Evolutionary conservation across 768 basidiomycete species (phyloP).

Genomic region (Psilocybe tampanensis): DNA sequence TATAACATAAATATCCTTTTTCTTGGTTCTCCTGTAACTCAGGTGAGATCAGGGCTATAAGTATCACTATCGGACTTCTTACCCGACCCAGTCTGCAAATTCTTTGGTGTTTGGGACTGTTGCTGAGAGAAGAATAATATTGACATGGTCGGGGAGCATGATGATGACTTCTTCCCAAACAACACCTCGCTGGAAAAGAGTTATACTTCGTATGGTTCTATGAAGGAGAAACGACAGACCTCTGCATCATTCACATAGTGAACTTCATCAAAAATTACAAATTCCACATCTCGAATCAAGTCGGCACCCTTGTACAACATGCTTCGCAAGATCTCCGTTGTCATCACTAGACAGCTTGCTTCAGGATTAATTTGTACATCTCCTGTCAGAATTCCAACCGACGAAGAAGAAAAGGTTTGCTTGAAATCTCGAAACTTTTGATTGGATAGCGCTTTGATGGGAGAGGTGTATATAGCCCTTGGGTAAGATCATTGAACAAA

Average conservation of each 20-base stretch:
- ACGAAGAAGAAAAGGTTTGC: slow-evolving; percentile 87
- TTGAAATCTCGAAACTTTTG: slow-evolving; percentile 99
- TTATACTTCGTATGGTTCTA: not conserved
- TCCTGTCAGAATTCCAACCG: slow-evolving; percentile 95
- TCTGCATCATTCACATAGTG: slow-evolving; percentile 99
- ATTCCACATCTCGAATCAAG: slow-evolving; percentile 97
- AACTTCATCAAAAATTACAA: slow-evolving; percentile 99
- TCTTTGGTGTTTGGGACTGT: slow-evolving; percentile 98
- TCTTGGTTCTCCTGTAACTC: slow-evolving; percentile 84
- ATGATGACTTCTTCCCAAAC: slow-evolving; percentile 99
- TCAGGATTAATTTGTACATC: slow-evolving; percentile 99
- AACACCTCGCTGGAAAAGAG: slow-evolving; percentile 76
- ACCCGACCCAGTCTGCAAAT: slow-evolving; percentile 99
- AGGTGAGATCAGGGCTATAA: not conserved
- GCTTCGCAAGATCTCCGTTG: slow-evolving; percentile 95
- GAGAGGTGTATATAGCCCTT: slow-evolving; percentile 98
- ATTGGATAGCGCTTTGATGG: slow-evolving; percentile 98
- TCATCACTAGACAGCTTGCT: slow-evolving; percentile 96
- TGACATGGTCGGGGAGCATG: slow-evolving; percentile 98
- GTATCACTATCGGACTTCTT: slow-evolving; percentile 29
- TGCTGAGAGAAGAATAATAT: slow-evolving; percentile 94
- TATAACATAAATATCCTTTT: slow-evolving; percentile 99
- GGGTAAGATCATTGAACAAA: slow-evolving; percentile 15
- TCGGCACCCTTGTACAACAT: slow-evolving; percentile 99
- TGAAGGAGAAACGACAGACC: slow-evolving; percentile 44